Evolutionary conservation across 129 eudicot genomes (phyloP).

Genomic region (Centella asiatica): DNA sequence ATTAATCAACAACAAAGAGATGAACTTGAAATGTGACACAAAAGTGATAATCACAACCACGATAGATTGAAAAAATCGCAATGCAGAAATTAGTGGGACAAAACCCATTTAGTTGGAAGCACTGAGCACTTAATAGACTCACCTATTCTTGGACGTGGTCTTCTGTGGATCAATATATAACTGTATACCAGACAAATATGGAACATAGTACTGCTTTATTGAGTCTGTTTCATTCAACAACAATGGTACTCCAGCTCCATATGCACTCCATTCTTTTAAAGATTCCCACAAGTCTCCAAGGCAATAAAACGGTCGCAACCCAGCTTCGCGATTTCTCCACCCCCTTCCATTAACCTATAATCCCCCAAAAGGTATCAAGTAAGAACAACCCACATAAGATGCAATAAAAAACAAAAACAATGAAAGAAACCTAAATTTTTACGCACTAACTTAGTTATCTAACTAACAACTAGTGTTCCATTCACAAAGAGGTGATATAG

Average conservation of each 20-base stretch:
- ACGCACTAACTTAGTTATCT: not conserved
- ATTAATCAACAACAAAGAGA: not conserved
- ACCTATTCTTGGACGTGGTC: constrained; percentile 29
- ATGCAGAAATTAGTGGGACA: not conserved
- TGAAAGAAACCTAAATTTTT: not conserved
- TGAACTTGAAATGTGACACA: not conserved
- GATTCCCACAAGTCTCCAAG: constrained; percentile 62
- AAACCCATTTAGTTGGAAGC: not conserved
- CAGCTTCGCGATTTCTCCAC: constrained; percentile 18
- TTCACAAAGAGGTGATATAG: not conserved
- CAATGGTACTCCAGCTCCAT: constrained; percentile 79
- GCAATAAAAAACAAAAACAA: not conserved
- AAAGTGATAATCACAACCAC: not conserved
- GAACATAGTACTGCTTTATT: constrained; percentile 49
- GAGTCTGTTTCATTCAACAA: constrained; percentile 37
- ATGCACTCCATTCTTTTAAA: constrained; percentile 49
- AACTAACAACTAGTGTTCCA: not conserved
- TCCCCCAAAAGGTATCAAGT: constrained; percentile 5
- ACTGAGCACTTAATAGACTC: constrained; percentile 12
- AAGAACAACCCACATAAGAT: not conserved
- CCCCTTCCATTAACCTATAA: constrained; percentile 30
- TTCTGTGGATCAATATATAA: constrained; percentile 43
- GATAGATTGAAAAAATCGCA: not conserved
- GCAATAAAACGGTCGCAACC: constrained; percentile 28
- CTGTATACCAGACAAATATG: constrained; percentile 65